These are phyloP conservation scores for Grosmannia clavigera DNA, from an alignment of 2,329 filamentous ascomycete species.

Conservation along the genomic window DNA sequence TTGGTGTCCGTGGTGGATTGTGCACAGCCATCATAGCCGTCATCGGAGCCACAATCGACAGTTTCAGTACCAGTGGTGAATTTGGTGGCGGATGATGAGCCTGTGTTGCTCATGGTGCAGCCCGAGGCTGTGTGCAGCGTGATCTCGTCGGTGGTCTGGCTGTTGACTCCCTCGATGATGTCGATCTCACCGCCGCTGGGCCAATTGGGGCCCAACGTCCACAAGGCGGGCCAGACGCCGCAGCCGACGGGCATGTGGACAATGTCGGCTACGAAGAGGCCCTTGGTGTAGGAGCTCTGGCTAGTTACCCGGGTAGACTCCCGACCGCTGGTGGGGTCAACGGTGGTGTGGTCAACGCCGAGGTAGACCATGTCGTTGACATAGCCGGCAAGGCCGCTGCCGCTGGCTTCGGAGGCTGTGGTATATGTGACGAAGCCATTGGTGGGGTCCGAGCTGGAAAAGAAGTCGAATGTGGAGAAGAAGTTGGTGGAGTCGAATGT, in stretches of 20 bases:
- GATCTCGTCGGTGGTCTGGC: conserved; percentile 43
- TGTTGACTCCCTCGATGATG: conserved; percentile 67
- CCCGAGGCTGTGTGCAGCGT: conserved; percentile 54
- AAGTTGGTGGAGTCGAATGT: conserved; percentile 41
- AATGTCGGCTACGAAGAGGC: conserved; percentile 62
- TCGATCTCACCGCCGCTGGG: conserved; percentile 63
- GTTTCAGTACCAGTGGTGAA: conserved; percentile 28
- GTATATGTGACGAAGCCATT: conserved; percentile 63
- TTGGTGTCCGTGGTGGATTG: conserved; percentile 36
- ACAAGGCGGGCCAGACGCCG: conserved; percentile 67
- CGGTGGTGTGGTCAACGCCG: conserved; percentile 52
- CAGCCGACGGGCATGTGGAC: conserved; percentile 66
- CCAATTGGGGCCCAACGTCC: conserved; percentile 57
- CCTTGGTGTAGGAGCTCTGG: conserved; percentile 52
- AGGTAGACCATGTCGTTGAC: conserved; percentile 48
- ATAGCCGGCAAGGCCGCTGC: conserved; percentile 44
- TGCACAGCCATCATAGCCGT: conserved; percentile 46
- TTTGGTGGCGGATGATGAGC: conserved; percentile 30
- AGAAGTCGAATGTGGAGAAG: conserved; percentile 45
- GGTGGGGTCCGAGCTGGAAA: conserved; percentile 52
- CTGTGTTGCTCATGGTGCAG: conserved; percentile 43
- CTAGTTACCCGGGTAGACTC: conserved; percentile 58
- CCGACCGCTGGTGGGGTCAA: conserved; percentile 46
- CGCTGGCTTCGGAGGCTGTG: conserved; percentile 42
- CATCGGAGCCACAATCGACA: conserved; percentile 10